Base-by-base conservation (phyloP, 2,329 filamentous ascomycete species). In the Epichloe baconii region DNA sequence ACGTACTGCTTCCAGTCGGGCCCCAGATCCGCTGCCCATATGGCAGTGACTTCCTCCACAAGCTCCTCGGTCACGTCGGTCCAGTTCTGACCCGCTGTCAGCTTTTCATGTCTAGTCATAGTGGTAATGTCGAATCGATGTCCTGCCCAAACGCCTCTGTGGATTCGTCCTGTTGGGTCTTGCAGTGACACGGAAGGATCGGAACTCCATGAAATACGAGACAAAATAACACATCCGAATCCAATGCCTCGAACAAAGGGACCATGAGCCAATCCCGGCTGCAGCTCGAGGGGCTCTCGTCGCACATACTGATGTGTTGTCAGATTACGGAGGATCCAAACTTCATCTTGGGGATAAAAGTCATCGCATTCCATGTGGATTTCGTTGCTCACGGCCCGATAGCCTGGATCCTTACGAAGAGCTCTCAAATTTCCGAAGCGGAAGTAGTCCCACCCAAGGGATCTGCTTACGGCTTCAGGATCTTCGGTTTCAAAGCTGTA, bases 251-350 rank as follows among this genome's bases (percentile, higher is more conserved):
- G 23, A 19, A 48, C 8, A n/a, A 40, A 40, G 5, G 46, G 46
- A 2, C 46, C 46, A 26, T 40, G 8, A 26, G 23, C 10, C 17
- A 12, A 40, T 15, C 23, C 36, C 5, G 46, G 36, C 14, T 26
- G 21, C n/a, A 19, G 7, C 11, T n/a, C 48, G 6, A 50, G 11
- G 17, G 17, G 5, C 17, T 50, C 48, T n/a, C 10, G 5, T 23
- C 48, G 40, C 10, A 50, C 48, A n/a, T 44, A 44, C 26, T 50
- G 8, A n/a, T 44, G 26, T n/a, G 48, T 44, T 12, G 41, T 44
- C 31, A 50, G 41, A 17, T 50, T 50, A 1, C 48, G 40, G n/a
- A 50, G 48, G 10, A 50, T 44, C 48, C 48, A 50, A 6, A 17
- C n/a, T n/a, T 43, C 21, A 21, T 43, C n/a, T 7, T 3, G n/a